Base-by-base conservation (phyloP, 371 early-diverging fungal genomes). In the Batkoa obscura region DNA sequence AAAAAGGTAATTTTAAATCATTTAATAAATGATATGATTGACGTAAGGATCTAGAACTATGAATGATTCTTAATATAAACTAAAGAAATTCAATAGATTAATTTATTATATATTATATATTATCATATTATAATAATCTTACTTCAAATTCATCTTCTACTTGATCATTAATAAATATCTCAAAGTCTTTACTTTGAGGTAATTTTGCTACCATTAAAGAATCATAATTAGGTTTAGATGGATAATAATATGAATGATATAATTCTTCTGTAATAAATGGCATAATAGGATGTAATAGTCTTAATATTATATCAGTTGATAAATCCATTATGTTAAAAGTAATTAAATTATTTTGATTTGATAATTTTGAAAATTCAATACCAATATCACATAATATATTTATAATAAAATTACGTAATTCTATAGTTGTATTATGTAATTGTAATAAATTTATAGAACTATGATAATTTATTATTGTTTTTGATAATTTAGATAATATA, bases 401-500 rank as follows among this genome's bases (percentile, higher is more conserved):
- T 8, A 42, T 23, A 33, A 33, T 55, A 13, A 55, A 30, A 9
- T 45, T 55, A 0, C 43, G 34, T 36, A 42, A 9, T 5, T 5
- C 33, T 33, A 33, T 17, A 3, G 42, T 2, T 3, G 34, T 23
- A 15, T 30, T 23, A 60, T 68, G 23, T 23, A 23, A 23, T 23
- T 23, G 23, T 23, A 23, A 23, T 23, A 23, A 23, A 23, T 23
- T 23, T 23, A 23, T 23, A 23, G 23, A 23, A 23, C 23, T 23
- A 23, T 23, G 23, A 23, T 23, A 23, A 23, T 23, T 23, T 23
- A 23, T 23, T 23, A 23, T 23, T 23, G 23, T 23, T 23, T 23
- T 23, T 23, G 23, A 23, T 23, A 23, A 78, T 45, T 84, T 78
- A 15, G 88, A 83, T 49, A 95, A 63, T 45, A 97, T 83, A 73